Evolutionary conservation across 176 grass and related monocot genomes (phyloP).

Genomic region (Poa pratensis): DNA sequence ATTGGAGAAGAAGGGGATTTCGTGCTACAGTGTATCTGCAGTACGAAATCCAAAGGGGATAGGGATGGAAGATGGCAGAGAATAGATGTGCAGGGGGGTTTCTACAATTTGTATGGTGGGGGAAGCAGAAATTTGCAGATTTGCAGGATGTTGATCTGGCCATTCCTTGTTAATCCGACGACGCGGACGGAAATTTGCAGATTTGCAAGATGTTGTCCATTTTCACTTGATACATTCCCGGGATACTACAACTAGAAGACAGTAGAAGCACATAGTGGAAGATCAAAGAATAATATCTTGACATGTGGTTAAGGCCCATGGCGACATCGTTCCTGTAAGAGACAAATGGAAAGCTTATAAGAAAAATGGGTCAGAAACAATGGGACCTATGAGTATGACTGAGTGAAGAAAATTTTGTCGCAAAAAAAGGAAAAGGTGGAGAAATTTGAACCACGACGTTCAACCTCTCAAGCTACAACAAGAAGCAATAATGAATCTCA

Average conservation of each 20-base stretch:
- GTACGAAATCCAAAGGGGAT: too few relatives aligned
- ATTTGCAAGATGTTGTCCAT: too few relatives aligned
- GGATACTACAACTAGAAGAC: neutral
- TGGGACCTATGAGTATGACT: neutral
- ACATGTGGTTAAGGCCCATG: neutral
- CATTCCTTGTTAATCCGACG: too few relatives aligned
- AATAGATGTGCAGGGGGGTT: too few relatives aligned
- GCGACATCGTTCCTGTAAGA: neutral
- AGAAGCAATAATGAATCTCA: neutral
- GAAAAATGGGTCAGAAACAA: neutral
- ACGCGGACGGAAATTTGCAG: too few relatives aligned
- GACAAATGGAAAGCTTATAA: slow-evolving; percentile 12
- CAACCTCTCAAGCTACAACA: neutral
- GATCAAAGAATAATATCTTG: neutral
- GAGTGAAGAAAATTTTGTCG: neutral
- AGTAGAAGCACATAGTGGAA: neutral
- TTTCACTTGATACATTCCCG: too few relatives aligned
- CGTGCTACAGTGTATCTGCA: too few relatives aligned
- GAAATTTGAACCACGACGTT: neutral
- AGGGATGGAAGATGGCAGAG: too few relatives aligned
- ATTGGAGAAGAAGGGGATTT: too few relatives aligned
- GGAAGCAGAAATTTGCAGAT: too few relatives aligned
- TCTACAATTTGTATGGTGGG: too few relatives aligned
- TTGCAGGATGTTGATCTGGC: too few relatives aligned
- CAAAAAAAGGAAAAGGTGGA: neutral